phyloP scores from a whole-genome alignment of 192 early-diverging fungal species.

The Phlyctochytrium planicorne region DNA sequence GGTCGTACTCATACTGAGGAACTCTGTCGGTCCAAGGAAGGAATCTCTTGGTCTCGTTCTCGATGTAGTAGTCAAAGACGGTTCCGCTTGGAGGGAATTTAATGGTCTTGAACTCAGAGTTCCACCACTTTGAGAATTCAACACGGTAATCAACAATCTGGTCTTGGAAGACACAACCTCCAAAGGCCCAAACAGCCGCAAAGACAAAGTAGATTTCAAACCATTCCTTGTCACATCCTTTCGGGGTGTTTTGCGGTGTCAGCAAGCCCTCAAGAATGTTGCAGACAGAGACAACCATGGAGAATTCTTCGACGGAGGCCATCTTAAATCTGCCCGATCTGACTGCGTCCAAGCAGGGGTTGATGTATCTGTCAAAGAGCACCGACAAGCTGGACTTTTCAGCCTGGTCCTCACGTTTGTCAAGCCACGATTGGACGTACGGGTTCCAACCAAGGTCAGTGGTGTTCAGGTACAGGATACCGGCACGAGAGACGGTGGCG shows the following conservation, averaged over 20 bases:
- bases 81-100: conserved; percentile 62
- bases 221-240: conserved; percentile 70
- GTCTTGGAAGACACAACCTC: conserved; percentile 63
- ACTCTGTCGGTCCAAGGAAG: conserved; percentile 62
- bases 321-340: conserved; percentile 60
- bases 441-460: conserved; percentile 68
- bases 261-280: conserved; percentile 64
- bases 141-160: conserved; percentile 59
- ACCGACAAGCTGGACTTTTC: conserved; percentile 60
- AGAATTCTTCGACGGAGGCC: conserved; percentile 65
- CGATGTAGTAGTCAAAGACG: conserved; percentile 66
- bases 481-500: conserved; percentile 68
- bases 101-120: conserved; percentile 59
- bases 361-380: conserved; percentile 63
- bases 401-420: conserved; percentile 59
- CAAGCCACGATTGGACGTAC: conserved; percentile 66
- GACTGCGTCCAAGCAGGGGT: conserved; percentile 53
- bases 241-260: conserved; percentile 60
- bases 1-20: conserved; percentile 52
- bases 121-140: conserved; percentile 69
- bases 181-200: conserved; percentile 68
- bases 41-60: conserved; percentile 57
- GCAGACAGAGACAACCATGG: conserved; percentile 58
- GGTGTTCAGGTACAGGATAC: conserved; percentile 63
- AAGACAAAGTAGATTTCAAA: conserved; percentile 71